Conservation (phyloP, 768 basidiomycete species). For the Ramaria rubella region DNA sequence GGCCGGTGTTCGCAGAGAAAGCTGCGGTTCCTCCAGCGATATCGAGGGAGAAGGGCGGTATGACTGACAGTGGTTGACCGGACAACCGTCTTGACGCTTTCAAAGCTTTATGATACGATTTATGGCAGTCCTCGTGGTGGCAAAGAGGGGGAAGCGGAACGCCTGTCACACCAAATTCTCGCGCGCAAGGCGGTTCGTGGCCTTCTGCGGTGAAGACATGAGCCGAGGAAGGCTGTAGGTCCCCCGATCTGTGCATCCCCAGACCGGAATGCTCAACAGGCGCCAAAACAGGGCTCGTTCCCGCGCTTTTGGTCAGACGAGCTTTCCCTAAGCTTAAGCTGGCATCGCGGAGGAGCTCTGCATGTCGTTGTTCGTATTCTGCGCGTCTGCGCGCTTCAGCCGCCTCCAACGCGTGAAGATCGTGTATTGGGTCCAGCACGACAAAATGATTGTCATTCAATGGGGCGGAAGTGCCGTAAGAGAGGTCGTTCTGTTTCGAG, state of each 20-base stretch:
- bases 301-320: constrained; percentile 54
- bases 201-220: constrained; percentile 32
- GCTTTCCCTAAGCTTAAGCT: constrained; percentile 14
- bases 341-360: constrained; percentile 36
- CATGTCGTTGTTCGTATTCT: constrained; percentile 77
- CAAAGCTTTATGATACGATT: constrained; percentile 34
- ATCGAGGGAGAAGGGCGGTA: constrained; percentile 4
- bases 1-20: not conserved
- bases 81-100: constrained; percentile 26
- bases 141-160: constrained; percentile 30
- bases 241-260: constrained; percentile 16
- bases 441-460: not conserved
- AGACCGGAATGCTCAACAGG: constrained; percentile 20
- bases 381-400: constrained; percentile 78
- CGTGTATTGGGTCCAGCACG: constrained; percentile 65
- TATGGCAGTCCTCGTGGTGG: constrained; percentile 39
- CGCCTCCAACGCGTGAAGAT: constrained; percentile 83
- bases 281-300: constrained; percentile 55
- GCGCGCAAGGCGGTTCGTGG: constrained; percentile 10
- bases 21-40: not conserved
- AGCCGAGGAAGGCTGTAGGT: constrained; percentile 19
- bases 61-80: constrained; percentile 5
- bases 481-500: not conserved
- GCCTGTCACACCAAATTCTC: not conserved
- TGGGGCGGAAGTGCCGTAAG: not conserved